phyloP scores from a whole-genome alignment of 2,329 filamentous ascomycete species.

The Diaporthe batatas region DNA sequence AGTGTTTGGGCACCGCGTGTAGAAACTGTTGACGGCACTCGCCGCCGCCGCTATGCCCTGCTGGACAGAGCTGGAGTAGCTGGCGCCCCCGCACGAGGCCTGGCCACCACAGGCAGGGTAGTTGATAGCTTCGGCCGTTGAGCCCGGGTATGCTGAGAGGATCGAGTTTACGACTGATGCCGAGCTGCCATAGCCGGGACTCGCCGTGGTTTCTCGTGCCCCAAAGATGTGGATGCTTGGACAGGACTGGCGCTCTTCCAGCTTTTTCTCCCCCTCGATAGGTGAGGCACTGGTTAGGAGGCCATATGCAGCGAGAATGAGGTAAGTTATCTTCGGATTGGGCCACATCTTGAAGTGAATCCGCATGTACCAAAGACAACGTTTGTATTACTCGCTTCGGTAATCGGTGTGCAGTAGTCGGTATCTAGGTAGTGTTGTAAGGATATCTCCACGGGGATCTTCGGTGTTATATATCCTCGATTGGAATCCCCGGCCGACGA shows the following conservation, averaged over 20 bases:
- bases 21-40: slow-evolving; percentile 69
- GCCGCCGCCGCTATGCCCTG: slow-evolving; percentile 71
- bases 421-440: background rate
- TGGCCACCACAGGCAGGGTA: slow-evolving; percentile 76
- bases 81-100: slow-evolving; percentile 67
- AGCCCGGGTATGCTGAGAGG: slow-evolving; percentile 60
- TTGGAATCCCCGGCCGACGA: background rate
- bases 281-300: slow-evolving; percentile 63
- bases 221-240: slow-evolving; percentile 61
- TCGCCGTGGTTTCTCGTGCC: slow-evolving; percentile 63
- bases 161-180: slow-evolving; percentile 65
- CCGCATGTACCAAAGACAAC: background rate
- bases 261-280: slow-evolving; percentile 67
- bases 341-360: slow-evolving; percentile 42
- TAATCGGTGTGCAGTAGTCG: background rate
- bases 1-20: slow-evolving; percentile 67
- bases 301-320: slow-evolving; percentile 47
- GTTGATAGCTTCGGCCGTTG: slow-evolving; percentile 66
- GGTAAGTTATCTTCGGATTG: slow-evolving; percentile 39
- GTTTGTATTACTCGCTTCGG: background rate
- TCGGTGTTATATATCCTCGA: background rate
- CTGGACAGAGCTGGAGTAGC: slow-evolving; percentile 70
- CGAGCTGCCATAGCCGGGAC: slow-evolving; percentile 65
- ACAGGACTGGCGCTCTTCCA: slow-evolving; percentile 66
- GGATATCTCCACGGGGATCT: background rate